Evolutionary conservation across 1,139 yeast genomes (phyloP).

Genomic region (Geotrichum carabidarum): DNA sequence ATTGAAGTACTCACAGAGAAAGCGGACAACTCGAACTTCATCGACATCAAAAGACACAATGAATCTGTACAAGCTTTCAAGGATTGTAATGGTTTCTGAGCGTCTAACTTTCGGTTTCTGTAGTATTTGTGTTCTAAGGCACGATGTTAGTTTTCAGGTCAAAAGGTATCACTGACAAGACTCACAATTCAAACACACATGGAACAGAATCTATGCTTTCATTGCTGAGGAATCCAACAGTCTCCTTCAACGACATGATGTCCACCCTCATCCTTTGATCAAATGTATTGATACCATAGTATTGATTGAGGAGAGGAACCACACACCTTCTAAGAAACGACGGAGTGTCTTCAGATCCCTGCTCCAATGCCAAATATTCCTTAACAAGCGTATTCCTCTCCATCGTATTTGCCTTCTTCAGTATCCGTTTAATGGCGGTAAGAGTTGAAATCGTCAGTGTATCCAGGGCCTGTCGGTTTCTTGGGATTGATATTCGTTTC

Average conservation of each 20-base stretch:
- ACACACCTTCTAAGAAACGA: neutral
- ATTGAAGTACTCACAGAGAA: slow-evolving; percentile 8
- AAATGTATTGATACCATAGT: neutral
- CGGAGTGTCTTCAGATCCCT: neutral
- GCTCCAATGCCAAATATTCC: neutral
- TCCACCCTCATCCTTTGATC: neutral
- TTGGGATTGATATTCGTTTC: no score
- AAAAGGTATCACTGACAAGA: neutral
- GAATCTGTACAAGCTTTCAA: slow-evolving; percentile 6
- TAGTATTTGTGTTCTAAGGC: slow-evolving; percentile 1
- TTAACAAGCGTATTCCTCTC: neutral
- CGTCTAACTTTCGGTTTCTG: neutral
- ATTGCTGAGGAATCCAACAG: neutral
- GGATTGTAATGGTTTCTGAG: neutral
- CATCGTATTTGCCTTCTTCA: neutral
- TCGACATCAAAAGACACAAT: slow-evolving; percentile 5
- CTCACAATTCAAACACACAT: slow-evolving; percentile 11
- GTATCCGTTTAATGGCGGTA: neutral
- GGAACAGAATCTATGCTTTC: slow-evolving; percentile 5
- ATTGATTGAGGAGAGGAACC: slow-evolving; percentile 3
- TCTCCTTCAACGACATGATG: neutral
- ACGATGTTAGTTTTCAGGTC: no score
- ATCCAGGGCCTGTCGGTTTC: no score
- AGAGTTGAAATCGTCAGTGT: neutral
- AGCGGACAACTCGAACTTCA: neutral